These are phyloP conservation scores for Candida boleticola DNA, from an alignment of 805 yeast species.

Conservation along the genomic window DNA sequence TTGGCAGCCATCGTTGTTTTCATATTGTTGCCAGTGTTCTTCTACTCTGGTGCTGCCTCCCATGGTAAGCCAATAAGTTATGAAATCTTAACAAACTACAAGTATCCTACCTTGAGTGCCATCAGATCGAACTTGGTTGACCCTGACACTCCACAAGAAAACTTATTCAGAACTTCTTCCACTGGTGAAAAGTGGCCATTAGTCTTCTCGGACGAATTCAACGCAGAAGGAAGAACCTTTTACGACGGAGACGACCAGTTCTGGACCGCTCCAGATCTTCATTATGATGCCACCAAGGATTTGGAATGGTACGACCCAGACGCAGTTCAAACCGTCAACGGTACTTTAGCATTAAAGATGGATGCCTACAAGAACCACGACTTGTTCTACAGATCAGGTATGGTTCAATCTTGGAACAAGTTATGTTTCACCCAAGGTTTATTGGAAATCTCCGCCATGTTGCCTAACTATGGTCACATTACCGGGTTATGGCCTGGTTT, in stretches of 20 bases:
- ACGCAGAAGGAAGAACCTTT: slow-evolving; percentile 85
- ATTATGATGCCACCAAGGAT: slow-evolving; percentile 86
- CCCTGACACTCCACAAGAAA: slow-evolving; percentile 64
- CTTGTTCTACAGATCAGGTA: slow-evolving; percentile 81
- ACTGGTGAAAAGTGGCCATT: slow-evolving; percentile 71
- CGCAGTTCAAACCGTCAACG: slow-evolving; percentile 74
- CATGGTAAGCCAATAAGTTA: slow-evolving; percentile 21
- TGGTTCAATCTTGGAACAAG: slow-evolving; percentile 91
- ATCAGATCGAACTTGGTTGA: slow-evolving; percentile 63
- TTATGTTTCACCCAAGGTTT: slow-evolving; percentile 85
- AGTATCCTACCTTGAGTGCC: slow-evolving; percentile 55
- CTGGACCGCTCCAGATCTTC: slow-evolving; percentile 80
- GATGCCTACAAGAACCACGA: slow-evolving; percentile 83
- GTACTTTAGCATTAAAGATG: slow-evolving; percentile 64
- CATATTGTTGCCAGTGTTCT: slow-evolving; percentile 77
- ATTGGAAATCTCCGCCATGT: slow-evolving; percentile 69
- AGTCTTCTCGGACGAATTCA: slow-evolving; percentile 90
- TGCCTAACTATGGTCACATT: slow-evolving; percentile 77
- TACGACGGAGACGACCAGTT: slow-evolving; percentile 90
- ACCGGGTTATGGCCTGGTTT: slow-evolving; percentile 95
- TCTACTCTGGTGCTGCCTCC: slow-evolving; percentile 67
- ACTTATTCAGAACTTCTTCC: slow-evolving; percentile 46
- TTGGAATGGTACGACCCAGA: slow-evolving; percentile 96
- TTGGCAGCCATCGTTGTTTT: slow-evolving; percentile 68
- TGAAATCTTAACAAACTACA: slow-evolving; percentile 49